Evolutionary conservation across 2,329 filamentous ascomycete genomes (phyloP), one percentile per base, ranked within the genome.

Genomic region (Bipolaris gigantea): DNA sequence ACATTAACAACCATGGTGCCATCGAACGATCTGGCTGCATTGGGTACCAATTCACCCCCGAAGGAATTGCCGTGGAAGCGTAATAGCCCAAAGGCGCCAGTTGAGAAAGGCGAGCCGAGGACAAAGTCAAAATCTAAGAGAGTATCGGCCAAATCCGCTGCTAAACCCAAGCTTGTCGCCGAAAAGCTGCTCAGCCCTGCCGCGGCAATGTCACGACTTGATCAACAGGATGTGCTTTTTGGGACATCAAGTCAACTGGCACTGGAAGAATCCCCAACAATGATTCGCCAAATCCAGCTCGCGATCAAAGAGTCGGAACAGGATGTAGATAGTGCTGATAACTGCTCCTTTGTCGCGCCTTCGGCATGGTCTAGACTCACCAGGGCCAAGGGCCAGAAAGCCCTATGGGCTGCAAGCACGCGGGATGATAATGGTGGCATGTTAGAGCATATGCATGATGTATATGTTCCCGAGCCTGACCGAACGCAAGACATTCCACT

Each of bases 171-270:
- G 47, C 35, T 55, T 27, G 54, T 67, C 5, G 64, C 65, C 10
- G 67, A 71, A n/a, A 75, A 73, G 57, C 50, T 76, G 5, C 66
- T 76, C 11, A 75, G 72, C 11, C 74, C 74, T 11, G 50, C 61
- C 1, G 70, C 72, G 18, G 73, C 72, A 10, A 43, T 61, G 5
- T 36, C 56, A 30, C 58, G 63, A 32, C 18, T 74, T 40, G 59
- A 64, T 38, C 59, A 59, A 30, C 74, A 76, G 53, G 69, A 75
- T 21, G 48, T 76, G 8, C 59, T 76, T 1, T 76, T 76, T 46
- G 74, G 74, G 15, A 76, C 74, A 13, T 75, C 73, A 2, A 76
- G 74, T 55, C 74, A 76, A 52, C 62, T 76, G 23, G 72, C 66
- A 15, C 61, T 69, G 1, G 72, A 75, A 27, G 72, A 74, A 41